Conservation (phyloP, 2,329 filamentous ascomycete genomes). For the Cladosporium sp. region DNA sequence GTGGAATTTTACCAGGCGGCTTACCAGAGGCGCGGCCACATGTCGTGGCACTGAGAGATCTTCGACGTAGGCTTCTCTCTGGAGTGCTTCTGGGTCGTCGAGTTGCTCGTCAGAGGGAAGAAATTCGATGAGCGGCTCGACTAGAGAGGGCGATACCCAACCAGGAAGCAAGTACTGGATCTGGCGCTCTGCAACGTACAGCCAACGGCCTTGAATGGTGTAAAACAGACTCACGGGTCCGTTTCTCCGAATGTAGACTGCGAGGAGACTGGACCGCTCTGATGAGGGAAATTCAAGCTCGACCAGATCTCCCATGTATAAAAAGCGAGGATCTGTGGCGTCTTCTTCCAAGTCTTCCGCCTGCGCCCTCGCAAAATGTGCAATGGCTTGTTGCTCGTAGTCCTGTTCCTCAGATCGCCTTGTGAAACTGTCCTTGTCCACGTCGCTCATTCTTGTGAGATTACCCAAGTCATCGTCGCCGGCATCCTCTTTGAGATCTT, state of each 20-base stretch:
- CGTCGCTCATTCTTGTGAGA: slow-evolving; percentile 28
- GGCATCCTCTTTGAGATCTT: slow-evolving; percentile 19
- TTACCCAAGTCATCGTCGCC: slow-evolving; percentile 26
- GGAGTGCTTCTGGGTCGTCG: slow-evolving; percentile 25
- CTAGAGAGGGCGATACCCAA: slow-evolving; percentile 42
- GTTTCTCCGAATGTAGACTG: slow-evolving; percentile 42
- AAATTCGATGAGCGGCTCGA: slow-evolving; percentile 48
- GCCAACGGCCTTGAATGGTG: slow-evolving; percentile 48
- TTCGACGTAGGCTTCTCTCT: slow-evolving; percentile 34
- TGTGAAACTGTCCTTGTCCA: slow-evolving; percentile 23
- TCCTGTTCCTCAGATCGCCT: slow-evolving; percentile 22
- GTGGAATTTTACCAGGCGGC: slow-evolving; percentile 41
- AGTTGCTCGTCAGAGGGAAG: slow-evolving; percentile 43
- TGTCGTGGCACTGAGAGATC: slow-evolving; percentile 42
- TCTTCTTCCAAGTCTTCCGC: slow-evolving; percentile 30
- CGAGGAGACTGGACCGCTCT: slow-evolving; percentile 41
- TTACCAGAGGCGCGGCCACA: slow-evolving; percentile 42
- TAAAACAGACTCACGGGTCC: slow-evolving; percentile 44
- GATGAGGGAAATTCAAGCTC: slow-evolving; percentile 35
- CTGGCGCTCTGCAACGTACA: slow-evolving; percentile 33
- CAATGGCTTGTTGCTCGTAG: slow-evolving; percentile 21
- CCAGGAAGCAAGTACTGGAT: slow-evolving; percentile 48
- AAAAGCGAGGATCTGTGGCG: slow-evolving; percentile 28
- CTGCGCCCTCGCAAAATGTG: slow-evolving; percentile 16
- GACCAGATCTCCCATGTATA: slow-evolving; percentile 47